Evolutionary conservation across 805 yeast genomes (phyloP), one percentile per base, ranked within the genome.

Genomic region (Yamadazyma scolyti): DNA sequence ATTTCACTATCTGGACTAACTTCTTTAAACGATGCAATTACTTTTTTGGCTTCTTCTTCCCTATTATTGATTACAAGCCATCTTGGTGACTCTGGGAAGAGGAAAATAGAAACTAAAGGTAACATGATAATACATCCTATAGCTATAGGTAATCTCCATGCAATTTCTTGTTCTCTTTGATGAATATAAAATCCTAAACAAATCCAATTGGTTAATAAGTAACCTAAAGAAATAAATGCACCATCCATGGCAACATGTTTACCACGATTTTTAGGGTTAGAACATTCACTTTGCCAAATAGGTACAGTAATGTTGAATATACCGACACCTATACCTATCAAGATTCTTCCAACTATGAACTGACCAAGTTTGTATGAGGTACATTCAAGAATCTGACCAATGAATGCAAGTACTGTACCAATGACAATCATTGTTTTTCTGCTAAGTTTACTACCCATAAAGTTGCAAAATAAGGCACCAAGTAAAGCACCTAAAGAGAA

Each of bases 311-410:
- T 76, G 11, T 87, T 80, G 49, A 74, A 75, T 48, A 79, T 55
- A 34, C 93, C 93, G 43, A 77, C 80, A 42, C 89, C 93, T 27
- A 81, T 43, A 44, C 93, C 87, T n/a, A 83, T 74, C 21, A 77
- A 47, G 25, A 79, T 77, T 61, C 94, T 73, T 16, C 84, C 89
- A 38, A 78, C 61, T 28, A 80, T 73, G 60, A 30, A 80, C 51
- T 80, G 87, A 20, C 79, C 84, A 33, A 78, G 54, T 14, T 73
- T 67, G 30, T 39, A 57, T 13, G 83, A 69, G 39, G 75, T 44
- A 16, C 70, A 56, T 16, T 82, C 79, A 17, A 82, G 58, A 10
- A 71, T 46, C 9, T 82, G 74, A 41, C 89, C 88, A 26, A 79
- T 40, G 21, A 74, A 65, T 41, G 81, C 73, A 37, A 79, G 63